These are phyloP conservation scores for Talaromyces thailandensis DNA, from an alignment of 495 filamentous ascomycete genomes.

Conservation along the genomic window DNA sequence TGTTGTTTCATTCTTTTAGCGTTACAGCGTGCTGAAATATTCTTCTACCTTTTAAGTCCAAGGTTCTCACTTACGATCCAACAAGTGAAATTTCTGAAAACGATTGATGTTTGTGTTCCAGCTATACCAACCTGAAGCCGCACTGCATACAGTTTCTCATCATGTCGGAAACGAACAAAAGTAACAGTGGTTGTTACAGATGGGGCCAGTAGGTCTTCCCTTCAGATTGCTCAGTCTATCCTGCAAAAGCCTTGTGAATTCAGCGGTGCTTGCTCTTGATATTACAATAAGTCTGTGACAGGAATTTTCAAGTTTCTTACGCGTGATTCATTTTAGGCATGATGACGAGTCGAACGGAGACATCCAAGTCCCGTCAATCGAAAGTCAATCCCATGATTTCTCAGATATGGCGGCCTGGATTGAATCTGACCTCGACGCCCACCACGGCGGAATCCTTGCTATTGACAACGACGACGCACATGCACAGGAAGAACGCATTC, in stretches of 20 bases:
- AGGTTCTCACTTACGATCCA: not conserved
- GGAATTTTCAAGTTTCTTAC: not conserved
- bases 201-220: not conserved
- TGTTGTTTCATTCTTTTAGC: no score
- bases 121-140: not conserved
- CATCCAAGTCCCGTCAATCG: not conserved
- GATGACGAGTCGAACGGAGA: not conserved
- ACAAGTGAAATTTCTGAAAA: not conserved
- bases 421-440: not conserved
- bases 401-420: not conserved
- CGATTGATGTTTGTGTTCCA: not conserved
- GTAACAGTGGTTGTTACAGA: not conserved
- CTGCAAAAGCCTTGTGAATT: no score
- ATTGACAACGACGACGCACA: not conserved
- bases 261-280: no score
- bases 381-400: not conserved
- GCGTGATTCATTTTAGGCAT: not conserved
- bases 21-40: not conserved
- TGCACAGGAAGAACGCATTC: not conserved
- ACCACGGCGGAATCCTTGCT: not conserved
- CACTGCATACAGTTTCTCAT: not conserved
- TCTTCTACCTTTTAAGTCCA: not conserved
- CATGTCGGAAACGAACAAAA: not conserved
- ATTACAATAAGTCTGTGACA: no score
- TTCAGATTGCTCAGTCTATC: not conserved